phyloP scores from a whole-genome alignment of 2,329 filamentous ascomycete species.

The Mycogone perniciosa region DNA sequence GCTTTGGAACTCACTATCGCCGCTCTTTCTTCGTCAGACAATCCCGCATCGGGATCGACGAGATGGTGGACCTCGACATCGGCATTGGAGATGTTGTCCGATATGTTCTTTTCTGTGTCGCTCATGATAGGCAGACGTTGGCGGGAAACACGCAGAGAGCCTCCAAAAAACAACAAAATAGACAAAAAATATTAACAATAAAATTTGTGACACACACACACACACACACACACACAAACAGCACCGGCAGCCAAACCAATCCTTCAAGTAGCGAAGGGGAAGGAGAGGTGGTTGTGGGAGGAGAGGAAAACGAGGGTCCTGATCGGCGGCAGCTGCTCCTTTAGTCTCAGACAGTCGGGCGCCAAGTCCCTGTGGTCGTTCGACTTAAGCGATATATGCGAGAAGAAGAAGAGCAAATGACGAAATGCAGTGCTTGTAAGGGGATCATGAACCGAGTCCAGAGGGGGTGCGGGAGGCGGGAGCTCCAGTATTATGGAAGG shows the following conservation, averaged over 20 bases:
- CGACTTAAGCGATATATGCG: constrained; percentile 9
- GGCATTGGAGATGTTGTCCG: constrained; percentile 24
- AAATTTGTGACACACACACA: not conserved
- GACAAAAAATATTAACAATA: not conserved
- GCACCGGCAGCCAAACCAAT: constrained; percentile 4
- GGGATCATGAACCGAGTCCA: not conserved
- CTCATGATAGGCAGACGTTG: constrained; percentile 23
- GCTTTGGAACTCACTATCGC: constrained; percentile 44
- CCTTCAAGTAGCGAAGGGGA: constrained; percentile 7
- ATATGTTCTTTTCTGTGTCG: constrained; percentile 26
- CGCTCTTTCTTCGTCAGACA: constrained; percentile 56
- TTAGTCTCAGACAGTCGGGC: constrained; percentile 12
- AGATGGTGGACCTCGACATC: constrained; percentile 27
- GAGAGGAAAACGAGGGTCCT: constrained; percentile 4
- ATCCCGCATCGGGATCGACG: constrained; percentile 49
- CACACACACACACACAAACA: constrained; percentile 6
- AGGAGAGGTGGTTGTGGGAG: not conserved
- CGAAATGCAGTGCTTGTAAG: not conserved
- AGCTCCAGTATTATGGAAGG: not conserved
- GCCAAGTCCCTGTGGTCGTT: constrained; percentile 7
- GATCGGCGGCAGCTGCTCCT: not conserved
- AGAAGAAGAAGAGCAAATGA: not conserved
- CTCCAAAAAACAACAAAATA: not conserved
- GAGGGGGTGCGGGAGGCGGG: not conserved
- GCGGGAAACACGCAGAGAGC: not conserved